Percentiles rank a stretch among this genome's conserved stretches.
phyloP scores from a whole-genome alignment of 116 monocot genomes.

The Papilionanthe hybrid region DNA sequence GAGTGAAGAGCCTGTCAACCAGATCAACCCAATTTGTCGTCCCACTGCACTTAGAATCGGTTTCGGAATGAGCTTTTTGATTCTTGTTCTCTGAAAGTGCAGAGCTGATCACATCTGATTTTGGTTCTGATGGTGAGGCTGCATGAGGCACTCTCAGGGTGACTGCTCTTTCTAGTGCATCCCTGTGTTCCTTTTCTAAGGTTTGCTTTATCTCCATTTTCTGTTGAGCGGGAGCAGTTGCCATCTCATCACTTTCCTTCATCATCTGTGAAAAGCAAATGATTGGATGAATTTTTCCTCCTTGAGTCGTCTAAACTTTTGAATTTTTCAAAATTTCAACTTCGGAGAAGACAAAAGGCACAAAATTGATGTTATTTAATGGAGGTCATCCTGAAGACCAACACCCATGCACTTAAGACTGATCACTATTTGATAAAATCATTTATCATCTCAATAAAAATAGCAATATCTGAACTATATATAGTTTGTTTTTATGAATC shows the following conservation, averaged over 20 bases:
- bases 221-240: slow-evolving; percentile 37
- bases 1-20: slow-evolving; percentile 58
- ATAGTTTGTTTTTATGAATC: too few relatives aligned
- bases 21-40: slow-evolving; percentile 65
- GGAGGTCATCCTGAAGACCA: too few relatives aligned
- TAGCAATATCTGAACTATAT: too few relatives aligned
- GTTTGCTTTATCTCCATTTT: slow-evolving; percentile 74
- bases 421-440: too few relatives aligned
- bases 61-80: neutral
- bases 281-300: neutral
- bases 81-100: neutral
- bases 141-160: slow-evolving; percentile 67
- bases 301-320: neutral
- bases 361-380: too few relatives aligned
- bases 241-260: slow-evolving; percentile 28
- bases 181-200: slow-evolving; percentile 59
- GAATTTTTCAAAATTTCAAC: too few relatives aligned
- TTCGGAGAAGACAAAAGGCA: too few relatives aligned
- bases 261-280: slow-evolving; percentile 27
- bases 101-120: slow-evolving; percentile 2
- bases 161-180: slow-evolving; percentile 57
- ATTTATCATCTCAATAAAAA: too few relatives aligned
- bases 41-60: slow-evolving; percentile 23
- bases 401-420: too few relatives aligned
- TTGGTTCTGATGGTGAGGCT: slow-evolving; percentile 22